Evolutionary conservation across 2,329 filamentous ascomycete genomes (phyloP), one percentile per base, ranked within the genome.

Genomic region (Colletotrichum kahawae): DNA sequence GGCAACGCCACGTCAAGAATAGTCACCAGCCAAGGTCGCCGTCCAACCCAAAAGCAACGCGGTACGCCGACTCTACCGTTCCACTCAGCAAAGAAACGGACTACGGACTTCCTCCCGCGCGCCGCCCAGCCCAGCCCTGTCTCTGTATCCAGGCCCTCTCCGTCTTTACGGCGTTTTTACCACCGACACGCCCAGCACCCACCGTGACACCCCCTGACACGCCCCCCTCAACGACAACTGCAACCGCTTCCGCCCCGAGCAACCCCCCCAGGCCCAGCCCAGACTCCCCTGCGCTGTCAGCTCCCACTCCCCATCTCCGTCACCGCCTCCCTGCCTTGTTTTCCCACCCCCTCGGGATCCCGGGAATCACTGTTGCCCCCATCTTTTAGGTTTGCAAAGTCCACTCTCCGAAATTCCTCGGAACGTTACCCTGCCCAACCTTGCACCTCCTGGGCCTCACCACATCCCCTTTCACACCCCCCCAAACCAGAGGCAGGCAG

Each of bases 311-410:
- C 68, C 72, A 67, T 75, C 57, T 64, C 69, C 65, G 70, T 75
- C 73, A 75, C 73, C 73, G 73, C 73, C 72, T 75, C 73, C 73
- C 73, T 75, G 73, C 64, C 70, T 74, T 74, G 70, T 74, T 75
- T 75, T 74, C 73, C 59, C 73, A 75, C 64, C 68, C 67, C 73
- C 70, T 74, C 70, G 73, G 70, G 57, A 75, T 65, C 64, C 73
- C 64, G 70, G 69, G 65, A 74, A 60, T 27, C 38, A 54, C 70
- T 64, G 68, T 71, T 71, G 57, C 73, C 70, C 65, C 73, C 73
- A 75, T 29, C 21, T 74, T 75, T 74, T 75, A 75, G 73, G 73
- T 70, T 75, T 65, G 70, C 33, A 67, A 63, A 70, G 34, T 66
- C 68, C 72, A 75, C 63, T 31, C 70, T 43, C 70, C 70, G 73